Conservation (phyloP, 1,284 basidiomycete genomes). For the Bjerkandera adusta region DNA sequence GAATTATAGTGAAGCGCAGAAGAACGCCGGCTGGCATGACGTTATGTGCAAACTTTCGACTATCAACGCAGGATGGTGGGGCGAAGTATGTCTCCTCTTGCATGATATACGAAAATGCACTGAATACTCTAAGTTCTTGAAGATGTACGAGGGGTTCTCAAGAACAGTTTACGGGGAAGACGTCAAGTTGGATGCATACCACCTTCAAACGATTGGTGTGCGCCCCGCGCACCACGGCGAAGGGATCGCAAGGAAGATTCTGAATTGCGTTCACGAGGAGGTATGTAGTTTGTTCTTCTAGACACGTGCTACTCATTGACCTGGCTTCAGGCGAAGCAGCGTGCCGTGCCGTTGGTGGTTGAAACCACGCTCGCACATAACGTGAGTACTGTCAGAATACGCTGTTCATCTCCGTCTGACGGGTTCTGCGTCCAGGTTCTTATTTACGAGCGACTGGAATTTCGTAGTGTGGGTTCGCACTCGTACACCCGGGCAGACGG, state of each 20-base stretch:
- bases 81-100: not conserved
- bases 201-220: not conserved
- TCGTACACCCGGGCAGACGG: slow-evolving; percentile 1
- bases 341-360: not conserved
- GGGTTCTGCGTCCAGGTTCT: not conserved
- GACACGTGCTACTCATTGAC: not conserved
- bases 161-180: not conserved
- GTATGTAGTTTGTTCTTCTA: not conserved
- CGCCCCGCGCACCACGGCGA: not conserved
- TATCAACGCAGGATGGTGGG: not conserved
- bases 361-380: not conserved
- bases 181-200: not conserved
- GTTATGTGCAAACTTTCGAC: not conserved
- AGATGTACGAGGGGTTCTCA: not conserved
- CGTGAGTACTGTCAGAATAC: not conserved
- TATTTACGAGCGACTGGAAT: slow-evolving; percentile 1
- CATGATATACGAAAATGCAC: too few species aligned
- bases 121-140: not conserved
- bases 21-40: not conserved
- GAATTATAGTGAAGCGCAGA: not conserved
- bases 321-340: not conserved
- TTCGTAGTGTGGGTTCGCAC: not conserved
- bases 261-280: not conserved
- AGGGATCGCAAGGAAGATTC: not conserved
- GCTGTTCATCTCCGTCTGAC: too few species aligned